These are phyloP conservation scores for Fraxinus quadrangulata DNA, from an alignment of 257 asterid species.

Conservation along the genomic window DNA sequence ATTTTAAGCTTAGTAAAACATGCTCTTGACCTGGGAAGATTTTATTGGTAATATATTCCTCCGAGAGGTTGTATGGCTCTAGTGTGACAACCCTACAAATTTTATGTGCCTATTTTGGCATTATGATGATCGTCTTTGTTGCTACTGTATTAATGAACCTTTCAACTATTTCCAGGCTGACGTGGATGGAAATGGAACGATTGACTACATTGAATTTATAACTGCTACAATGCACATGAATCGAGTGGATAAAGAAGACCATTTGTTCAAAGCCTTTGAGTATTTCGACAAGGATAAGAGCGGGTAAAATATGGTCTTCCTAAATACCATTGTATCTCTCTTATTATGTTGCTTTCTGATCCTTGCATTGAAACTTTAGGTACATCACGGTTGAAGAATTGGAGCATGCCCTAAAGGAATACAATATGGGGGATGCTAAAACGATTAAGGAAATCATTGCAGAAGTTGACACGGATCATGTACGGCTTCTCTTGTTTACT, in stretches of 20 bases:
- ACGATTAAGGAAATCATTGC: constrained; percentile 90
- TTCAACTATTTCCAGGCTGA: constrained; percentile 61
- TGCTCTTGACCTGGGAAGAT: neutral
- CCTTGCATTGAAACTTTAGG: constrained; percentile 39
- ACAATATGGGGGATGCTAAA: constrained; percentile 81
- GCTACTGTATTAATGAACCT: neutral
- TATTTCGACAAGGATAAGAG: constrained; percentile 90
- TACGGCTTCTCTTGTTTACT: constrained; percentile 29
- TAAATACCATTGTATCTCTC: constrained; percentile 3
- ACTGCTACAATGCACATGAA: constrained; percentile 96
- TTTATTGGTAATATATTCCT: neutral
- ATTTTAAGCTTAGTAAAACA: neutral
- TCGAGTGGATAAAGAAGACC: constrained; percentile 89
- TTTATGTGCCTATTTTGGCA: neutral
- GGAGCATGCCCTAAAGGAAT: constrained; percentile 75
- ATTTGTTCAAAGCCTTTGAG: constrained; percentile 81
- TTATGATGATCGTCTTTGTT: neutral
- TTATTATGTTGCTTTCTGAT: constrained; percentile 25
- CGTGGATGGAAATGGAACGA: constrained; percentile 87
- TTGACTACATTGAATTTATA: constrained; percentile 83
- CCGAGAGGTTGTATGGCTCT: neutral
- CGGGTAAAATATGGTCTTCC: constrained; percentile 53
- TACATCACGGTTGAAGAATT: constrained; percentile 81
- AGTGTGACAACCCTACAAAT: neutral
- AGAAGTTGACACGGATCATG: constrained; percentile 86